Conservation (phyloP, 202 grass and related monocot genomes). For the Panicum hallii region DNA sequence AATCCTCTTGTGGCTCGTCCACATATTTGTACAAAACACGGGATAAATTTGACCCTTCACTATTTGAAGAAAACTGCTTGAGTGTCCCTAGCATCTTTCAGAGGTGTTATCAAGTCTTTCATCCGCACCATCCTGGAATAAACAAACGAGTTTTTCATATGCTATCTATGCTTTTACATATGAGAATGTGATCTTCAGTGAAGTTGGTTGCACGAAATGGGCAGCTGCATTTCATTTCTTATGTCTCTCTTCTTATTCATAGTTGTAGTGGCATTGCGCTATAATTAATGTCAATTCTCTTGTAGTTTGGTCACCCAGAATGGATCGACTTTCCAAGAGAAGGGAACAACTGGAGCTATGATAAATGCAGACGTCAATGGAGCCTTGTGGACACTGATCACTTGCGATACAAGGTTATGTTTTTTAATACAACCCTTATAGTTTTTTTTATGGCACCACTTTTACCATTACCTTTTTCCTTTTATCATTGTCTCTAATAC, state of each 20-base stretch:
- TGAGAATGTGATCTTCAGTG: not conserved
- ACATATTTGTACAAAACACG: slow-evolving; percentile 9
- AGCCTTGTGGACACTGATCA: slow-evolving; percentile 89
- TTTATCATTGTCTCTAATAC: not conserved
- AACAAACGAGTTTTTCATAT: not conserved
- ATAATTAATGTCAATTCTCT: slow-evolving; percentile 37
- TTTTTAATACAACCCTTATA: slow-evolving; percentile 3
- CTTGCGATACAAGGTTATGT: slow-evolving; percentile 91
- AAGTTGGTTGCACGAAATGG: not conserved
- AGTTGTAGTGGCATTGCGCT: not conserved
- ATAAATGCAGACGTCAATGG: slow-evolving; percentile 99
- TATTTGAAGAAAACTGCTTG: not conserved
- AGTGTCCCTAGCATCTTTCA: slow-evolving; percentile 18
- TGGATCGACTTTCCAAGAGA: slow-evolving; percentile 99
- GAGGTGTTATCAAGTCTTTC: slow-evolving; percentile 17
- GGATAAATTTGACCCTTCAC: not conserved
- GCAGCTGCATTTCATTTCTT: not conserved
- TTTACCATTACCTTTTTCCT: slow-evolving; percentile 1
- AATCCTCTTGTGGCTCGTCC: slow-evolving; percentile 22
- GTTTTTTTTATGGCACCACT: not conserved
- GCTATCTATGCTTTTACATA: slow-evolving; percentile 32
- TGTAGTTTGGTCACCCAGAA: slow-evolving; percentile 98
- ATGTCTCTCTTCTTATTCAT: slow-evolving; percentile 19
- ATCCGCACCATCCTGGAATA: not conserved
- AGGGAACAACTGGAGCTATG: slow-evolving; percentile 93